These are phyloP conservation scores for Nicotiana rustica DNA, from an alignment of 305 asterid species.

Conservation along the genomic window DNA sequence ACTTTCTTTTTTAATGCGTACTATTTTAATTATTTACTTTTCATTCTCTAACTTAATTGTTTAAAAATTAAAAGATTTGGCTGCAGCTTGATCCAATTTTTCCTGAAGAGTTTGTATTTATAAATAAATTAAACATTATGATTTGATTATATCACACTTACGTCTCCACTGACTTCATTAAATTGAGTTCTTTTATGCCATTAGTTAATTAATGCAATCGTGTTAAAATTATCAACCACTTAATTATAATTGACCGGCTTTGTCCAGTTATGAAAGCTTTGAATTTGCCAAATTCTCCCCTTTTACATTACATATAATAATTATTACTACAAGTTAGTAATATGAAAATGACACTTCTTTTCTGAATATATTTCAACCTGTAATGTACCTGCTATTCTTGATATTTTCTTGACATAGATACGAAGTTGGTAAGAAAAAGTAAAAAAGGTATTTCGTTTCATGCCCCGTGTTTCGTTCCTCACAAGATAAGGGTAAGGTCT, in stretches of 20 bases:
- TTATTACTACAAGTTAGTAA: background rate
- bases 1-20: too few species aligned
- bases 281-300: conserved; percentile 24
- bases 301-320: background rate
- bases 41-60: too few species aligned
- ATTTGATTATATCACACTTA: background rate
- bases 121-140: background rate
- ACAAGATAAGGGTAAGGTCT: too few species aligned
- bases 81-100: too few species aligned
- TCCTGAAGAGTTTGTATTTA: too few species aligned
- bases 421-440: background rate
- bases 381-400: background rate
- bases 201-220: background rate
- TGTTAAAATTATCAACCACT: background rate
- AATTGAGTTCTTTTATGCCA: background rate
- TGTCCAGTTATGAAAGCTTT: background rate
- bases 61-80: too few species aligned
- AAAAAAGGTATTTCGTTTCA: background rate
- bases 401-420: background rate
- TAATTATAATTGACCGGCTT: background rate
- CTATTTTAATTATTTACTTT: too few species aligned
- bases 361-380: background rate
- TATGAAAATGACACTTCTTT: background rate
- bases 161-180: background rate
- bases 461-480: too few species aligned